A percentile compares a stretch with the other conserved stretches of the same genome.
These are phyloP conservation scores for Ganoderma lucidum DNA, from an alignment of 1,284 basidiomycete genomes.

Conservation along the genomic window DNA sequence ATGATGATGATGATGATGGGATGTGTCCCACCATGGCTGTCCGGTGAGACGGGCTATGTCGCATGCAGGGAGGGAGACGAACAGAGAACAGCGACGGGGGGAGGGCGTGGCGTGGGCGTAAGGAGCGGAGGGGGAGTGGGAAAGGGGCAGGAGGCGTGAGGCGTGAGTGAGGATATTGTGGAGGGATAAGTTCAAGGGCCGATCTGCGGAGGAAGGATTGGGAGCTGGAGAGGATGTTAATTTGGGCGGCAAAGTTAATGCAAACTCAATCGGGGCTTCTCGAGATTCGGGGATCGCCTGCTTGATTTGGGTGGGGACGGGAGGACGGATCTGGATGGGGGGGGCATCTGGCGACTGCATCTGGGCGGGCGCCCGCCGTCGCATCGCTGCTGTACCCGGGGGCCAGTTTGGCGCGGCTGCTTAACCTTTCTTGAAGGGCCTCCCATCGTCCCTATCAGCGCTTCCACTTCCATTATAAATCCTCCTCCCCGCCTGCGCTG, in stretches of 20 bases:
- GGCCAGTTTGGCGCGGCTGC: slow-evolving; percentile 22
- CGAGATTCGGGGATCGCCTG: slow-evolving; percentile 46
- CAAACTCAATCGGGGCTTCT: slow-evolving; percentile 45
- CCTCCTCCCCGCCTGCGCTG: slow-evolving; percentile 26
- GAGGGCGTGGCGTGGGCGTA: not conserved
- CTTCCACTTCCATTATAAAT: slow-evolving; percentile 34
- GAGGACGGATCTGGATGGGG: slow-evolving; percentile 1
- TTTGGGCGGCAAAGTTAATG: slow-evolving; percentile 39
- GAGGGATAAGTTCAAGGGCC: slow-evolving; percentile 30
- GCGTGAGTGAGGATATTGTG: not conserved
- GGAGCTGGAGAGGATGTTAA: slow-evolving; percentile 24
- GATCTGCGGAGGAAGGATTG: slow-evolving; percentile 34
- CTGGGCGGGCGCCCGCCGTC: not conserved
- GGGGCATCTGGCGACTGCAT: slow-evolving; percentile 1
- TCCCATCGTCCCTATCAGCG: slow-evolving; percentile 30
- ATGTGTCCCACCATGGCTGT: slow-evolving; percentile 7
- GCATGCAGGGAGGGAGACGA: not conserved
- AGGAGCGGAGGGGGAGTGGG: slow-evolving; percentile 5
- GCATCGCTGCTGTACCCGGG: slow-evolving; percentile 10
- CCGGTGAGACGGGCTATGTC: not conserved
- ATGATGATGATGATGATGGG: slow-evolving; percentile 15
- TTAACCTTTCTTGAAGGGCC: slow-evolving; percentile 32
- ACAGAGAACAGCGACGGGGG: not conserved
- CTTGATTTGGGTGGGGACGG: slow-evolving; percentile 30
- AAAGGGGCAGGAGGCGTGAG: not conserved